These are phyloP conservation scores for sorghum (Sorghum bicolor) DNA, from an alignment of 176 grass and related monocot genomes.

Conservation along the genomic window DNA sequence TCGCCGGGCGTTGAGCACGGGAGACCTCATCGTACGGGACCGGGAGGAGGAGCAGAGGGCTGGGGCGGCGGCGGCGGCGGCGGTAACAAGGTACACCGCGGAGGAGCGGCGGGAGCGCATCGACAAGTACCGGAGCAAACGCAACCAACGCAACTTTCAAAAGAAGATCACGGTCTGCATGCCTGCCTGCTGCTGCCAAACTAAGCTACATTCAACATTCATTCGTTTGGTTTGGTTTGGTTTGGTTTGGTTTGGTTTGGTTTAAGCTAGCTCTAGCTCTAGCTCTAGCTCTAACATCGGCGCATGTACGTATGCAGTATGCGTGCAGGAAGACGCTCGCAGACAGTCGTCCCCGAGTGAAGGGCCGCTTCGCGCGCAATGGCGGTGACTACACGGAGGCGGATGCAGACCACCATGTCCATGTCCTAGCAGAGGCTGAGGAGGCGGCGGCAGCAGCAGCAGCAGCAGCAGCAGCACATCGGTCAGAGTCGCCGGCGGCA, in stretches of 20 bases:
- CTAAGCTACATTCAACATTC: no score
- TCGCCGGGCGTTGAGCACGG: constrained; percentile 5
- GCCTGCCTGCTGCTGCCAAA: neutral
- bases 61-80: neutral
- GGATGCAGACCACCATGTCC: neutral
- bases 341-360: constrained; percentile 75
- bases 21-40: neutral
- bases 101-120: constrained; percentile 87
- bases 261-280: neutral
- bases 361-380: constrained; percentile 75
- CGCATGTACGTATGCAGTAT: constrained; percentile 48
- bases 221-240: no score
- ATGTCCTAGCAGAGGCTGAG: no score
- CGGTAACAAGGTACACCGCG: constrained; percentile 43
- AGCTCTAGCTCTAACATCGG: no score
- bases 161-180: constrained; percentile 75
- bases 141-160: constrained; percentile 86
- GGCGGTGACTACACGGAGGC: neutral
- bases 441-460: neutral
- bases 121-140: constrained; percentile 81
- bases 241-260: neutral
- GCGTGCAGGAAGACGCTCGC: constrained; percentile 90
- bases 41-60: neutral
- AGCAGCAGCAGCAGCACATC: neutral
- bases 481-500: neutral